These are phyloP conservation scores for Hygrophila difformis DNA, from an alignment of 257 asterid genomes.

Conservation along the genomic window DNA sequence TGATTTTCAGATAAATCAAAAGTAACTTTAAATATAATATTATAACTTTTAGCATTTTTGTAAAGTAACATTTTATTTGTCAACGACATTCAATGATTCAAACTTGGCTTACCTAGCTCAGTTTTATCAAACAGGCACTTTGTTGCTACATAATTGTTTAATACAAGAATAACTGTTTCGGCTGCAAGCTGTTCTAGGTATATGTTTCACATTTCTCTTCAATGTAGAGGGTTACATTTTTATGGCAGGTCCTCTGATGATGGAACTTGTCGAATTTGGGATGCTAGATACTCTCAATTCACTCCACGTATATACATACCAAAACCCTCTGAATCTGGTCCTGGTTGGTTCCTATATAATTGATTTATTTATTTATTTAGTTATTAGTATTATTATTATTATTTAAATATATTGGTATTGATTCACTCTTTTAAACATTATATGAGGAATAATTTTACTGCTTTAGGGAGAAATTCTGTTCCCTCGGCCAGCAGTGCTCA, in stretches of 20 bases:
- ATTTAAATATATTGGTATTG: no score
- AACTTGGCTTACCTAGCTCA: no score
- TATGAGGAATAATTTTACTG: conserved; percentile 22
- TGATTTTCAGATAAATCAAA: no score
- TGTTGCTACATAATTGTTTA: no score
- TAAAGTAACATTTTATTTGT: no score
- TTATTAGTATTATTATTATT: no score
- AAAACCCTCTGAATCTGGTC: conserved; percentile 60
- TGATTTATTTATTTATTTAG: not conserved
- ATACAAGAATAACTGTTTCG: no score
- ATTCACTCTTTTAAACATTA: no score
- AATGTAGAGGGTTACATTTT: conserved; percentile 6
- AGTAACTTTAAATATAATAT: no score
- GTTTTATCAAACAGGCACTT: no score
- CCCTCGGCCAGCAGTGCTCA: conserved; percentile 47
- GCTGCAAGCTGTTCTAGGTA: conserved; percentile 1
- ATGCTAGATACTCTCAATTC: conserved; percentile 71
- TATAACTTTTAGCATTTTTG: no score
- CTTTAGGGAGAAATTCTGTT: conserved; percentile 55
- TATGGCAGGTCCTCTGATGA: conserved; percentile 87
- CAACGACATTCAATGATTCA: no score
- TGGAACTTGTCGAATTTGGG: conserved; percentile 99
- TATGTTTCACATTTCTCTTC: conserved; percentile 11
- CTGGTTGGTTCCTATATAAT: conserved; percentile 46
- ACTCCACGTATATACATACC: conserved; percentile 75